These are phyloP conservation scores for Diplogelasinospora grovesii DNA, from an alignment of 495 filamentous ascomycete species.

Conservation along the genomic window DNA sequence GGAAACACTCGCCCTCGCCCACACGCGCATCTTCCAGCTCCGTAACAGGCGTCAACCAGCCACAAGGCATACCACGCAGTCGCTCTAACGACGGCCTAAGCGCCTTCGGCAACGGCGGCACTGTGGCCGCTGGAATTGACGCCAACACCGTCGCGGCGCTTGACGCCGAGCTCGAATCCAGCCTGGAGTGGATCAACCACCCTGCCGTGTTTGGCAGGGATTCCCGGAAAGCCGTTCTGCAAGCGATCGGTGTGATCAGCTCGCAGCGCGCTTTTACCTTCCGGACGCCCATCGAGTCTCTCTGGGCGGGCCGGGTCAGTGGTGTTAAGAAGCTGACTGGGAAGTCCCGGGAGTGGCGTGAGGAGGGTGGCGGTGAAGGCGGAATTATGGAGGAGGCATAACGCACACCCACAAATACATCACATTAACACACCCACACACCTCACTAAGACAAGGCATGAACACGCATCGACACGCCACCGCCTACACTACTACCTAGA, in stretches of 20 bases:
- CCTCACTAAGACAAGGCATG: background rate
- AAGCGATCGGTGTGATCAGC: constrained; percentile 93
- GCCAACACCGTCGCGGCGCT: constrained; percentile 71
- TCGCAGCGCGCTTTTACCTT: constrained; percentile 92
- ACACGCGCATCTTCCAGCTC: constrained; percentile 42
- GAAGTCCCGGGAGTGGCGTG: constrained; percentile 76
- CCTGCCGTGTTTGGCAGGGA: constrained; percentile 94
- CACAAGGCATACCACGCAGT: constrained; percentile 17
- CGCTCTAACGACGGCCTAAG: constrained; percentile 40
- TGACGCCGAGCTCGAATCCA: constrained; percentile 81
- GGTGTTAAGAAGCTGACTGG: constrained; percentile 75
- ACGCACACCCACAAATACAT: constrained; percentile 2
- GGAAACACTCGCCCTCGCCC: constrained; percentile 44
- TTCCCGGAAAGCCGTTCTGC: constrained; percentile 89
- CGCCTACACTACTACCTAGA: too few species aligned
- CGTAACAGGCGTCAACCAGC: constrained; percentile 27
- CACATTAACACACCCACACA: background rate
- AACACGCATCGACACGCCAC: too few species aligned
- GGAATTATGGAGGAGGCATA: constrained; percentile 71
- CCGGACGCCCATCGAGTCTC: constrained; percentile 74
- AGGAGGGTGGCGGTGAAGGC: constrained; percentile 69
- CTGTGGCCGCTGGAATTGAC: constrained; percentile 71
- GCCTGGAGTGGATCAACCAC: constrained; percentile 99
- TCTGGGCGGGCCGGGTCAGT: constrained; percentile 74
- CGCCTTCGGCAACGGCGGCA: constrained; percentile 55